Conservation (phyloP, 345 rosid genomes). For the Heritiera fomes region DNA sequence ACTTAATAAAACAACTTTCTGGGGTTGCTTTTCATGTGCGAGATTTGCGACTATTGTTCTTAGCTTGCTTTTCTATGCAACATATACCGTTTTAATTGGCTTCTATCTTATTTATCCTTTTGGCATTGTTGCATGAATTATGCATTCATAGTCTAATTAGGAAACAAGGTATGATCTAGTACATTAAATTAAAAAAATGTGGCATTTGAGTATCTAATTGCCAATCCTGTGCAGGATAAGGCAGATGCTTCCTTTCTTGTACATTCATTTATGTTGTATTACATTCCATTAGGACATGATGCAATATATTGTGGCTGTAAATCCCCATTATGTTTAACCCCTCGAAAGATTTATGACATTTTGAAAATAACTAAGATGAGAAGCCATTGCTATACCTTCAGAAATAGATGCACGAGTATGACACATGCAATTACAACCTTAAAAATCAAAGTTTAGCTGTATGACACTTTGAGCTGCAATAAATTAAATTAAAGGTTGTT, state of each 20-base stretch:
- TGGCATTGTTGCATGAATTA: neutral
- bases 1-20: slow-evolving; percentile 5
- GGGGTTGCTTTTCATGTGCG: neutral
- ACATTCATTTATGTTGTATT: neutral
- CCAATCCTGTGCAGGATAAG: neutral
- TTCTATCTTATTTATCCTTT: neutral
- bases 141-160: neutral
- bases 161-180: neutral
- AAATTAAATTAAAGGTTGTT: neutral
- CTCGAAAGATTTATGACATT: neutral
- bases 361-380: slow-evolving; percentile 2
- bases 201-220: neutral
- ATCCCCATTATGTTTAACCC: neutral
- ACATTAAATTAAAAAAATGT: neutral
- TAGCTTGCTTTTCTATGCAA: neutral
- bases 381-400: neutral
- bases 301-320: neutral
- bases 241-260: neutral
- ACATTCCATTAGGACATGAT: neutral
- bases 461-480: neutral
- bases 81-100: neutral
- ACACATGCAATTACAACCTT: neutral
- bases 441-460: neutral
- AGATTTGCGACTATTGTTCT: neutral
- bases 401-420: neutral